These are phyloP conservation scores for Rostrohypoxylon terebratum DNA, from an alignment of 495 filamentous ascomycete genomes.

Conservation along the genomic window DNA sequence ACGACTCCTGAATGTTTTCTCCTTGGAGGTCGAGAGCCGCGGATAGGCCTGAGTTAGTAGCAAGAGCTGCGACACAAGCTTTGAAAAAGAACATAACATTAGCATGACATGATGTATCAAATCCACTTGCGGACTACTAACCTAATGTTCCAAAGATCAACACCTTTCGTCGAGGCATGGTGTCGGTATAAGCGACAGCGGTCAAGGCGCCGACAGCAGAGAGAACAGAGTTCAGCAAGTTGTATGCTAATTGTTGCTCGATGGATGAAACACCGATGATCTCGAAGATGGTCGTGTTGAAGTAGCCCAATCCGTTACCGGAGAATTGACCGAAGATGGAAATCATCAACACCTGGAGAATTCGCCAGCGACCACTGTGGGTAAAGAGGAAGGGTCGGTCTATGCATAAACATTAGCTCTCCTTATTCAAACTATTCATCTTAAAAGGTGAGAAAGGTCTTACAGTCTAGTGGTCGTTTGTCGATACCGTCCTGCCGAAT, in stretches of 20 bases:
- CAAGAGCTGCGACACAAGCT: constrained; percentile 63
- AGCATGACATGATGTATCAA: neutral
- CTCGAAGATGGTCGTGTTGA: constrained; percentile 51
- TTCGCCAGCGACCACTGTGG: constrained; percentile 62
- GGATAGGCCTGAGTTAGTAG: constrained; percentile 61
- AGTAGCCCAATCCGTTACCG: constrained; percentile 56
- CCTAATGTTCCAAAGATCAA: constrained; percentile 57
- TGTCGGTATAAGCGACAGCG: constrained; percentile 57
- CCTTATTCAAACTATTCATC: neutral
- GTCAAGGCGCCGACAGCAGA: constrained; percentile 60
- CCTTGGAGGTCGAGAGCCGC: constrained; percentile 56
- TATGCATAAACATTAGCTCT: constrained; percentile 29
- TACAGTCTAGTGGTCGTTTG: constrained; percentile 61
- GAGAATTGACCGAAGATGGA: constrained; percentile 67
- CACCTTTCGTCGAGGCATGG: constrained; percentile 60
- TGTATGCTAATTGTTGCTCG: constrained; percentile 59
- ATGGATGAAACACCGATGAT: constrained; percentile 50
- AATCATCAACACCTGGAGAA: constrained; percentile 62
- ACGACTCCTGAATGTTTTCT: constrained; percentile 51
- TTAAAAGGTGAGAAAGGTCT: neutral
- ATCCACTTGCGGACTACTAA: constrained; percentile 14
- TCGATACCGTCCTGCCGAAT: constrained; percentile 67
- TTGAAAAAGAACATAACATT: constrained; percentile 2
- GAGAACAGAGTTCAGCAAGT: constrained; percentile 59
- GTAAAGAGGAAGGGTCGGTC: constrained; percentile 58